Base-by-base conservation (phyloP, 2,329 filamentous ascomycete species). In the Geosmithia morbida region DNA sequence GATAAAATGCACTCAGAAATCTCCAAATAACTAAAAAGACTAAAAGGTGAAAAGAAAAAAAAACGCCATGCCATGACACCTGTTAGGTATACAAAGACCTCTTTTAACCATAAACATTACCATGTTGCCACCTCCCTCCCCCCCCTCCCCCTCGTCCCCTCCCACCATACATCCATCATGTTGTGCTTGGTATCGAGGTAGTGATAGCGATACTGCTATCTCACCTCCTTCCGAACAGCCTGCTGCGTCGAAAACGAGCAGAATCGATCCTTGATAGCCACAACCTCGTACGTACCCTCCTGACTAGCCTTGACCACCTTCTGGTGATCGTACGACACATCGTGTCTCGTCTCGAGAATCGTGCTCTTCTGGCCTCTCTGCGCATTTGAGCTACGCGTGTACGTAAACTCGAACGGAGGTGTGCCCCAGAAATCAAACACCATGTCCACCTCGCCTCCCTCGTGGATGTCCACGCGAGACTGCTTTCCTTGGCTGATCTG, bases 391-490 rank as follows among this genome's bases (percentile, higher is more conserved):
- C 84, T 92, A 51, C 92, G 77, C 18, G 88, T 97, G 63, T 94
- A 97, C 49, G 90, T 96, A 61, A 97, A 98, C 65, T 97, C 92
- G 58, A 98, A 98, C 1, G 92, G 92, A 51, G 92, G 88, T 6
- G 86, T 89, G 48, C 94, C 92, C 70, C 85, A 89, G 66, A 98
- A 98, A 57, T 95, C 86, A 56, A 98, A 97, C 7, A 87, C 69
- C 46, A 98, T 88, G 60, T 96, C 87, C 1, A 92, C 88, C 61
- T 94, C 85, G 51, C 88, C 88, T 55, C 92, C 92, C 68, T 98
- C 90, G 62, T 97, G 94, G 52, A 98, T 98, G 60, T 97, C 92
- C 37, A 94, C 82, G 54, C 85, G 80, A 7, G 81, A 78, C 50
- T 86, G 81, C 51, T 77, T 77, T 29, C 94, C 94, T 57, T 87